Conservation (phyloP, 768 basidiomycete species). For the Kockovaella imperatae region DNA sequence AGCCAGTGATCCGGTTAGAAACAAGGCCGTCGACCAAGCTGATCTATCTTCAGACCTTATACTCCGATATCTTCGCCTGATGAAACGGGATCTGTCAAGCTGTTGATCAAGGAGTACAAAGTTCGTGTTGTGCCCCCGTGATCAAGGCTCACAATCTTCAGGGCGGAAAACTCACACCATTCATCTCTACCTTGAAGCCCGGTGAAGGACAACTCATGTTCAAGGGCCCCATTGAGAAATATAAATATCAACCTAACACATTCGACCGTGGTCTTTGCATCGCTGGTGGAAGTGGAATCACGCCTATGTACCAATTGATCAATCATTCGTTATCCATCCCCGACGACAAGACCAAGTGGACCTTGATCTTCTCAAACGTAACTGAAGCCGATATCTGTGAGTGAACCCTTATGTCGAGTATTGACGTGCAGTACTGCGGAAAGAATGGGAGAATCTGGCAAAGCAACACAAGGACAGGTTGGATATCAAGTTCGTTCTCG, state of each 20-base stretch:
- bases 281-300: conserved; percentile 87
- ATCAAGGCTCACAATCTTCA: conserved; percentile 50
- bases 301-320: conserved; percentile 52
- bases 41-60: conserved; percentile 66
- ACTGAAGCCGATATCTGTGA: conserved; percentile 81
- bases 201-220: conserved; percentile 68
- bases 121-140: conserved; percentile 20
- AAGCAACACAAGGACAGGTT: conserved; percentile 52
- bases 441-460: conserved; percentile 45
- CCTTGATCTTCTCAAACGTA: conserved; percentile 81
- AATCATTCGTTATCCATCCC: conserved; percentile 57
- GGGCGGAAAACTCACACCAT: conserved; percentile 69
- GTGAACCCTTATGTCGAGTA: background rate
- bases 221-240: conserved; percentile 87
- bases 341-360: conserved; percentile 93
- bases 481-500: conserved; percentile 76
- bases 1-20: conserved; percentile 61
- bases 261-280: conserved; percentile 74
- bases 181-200: conserved; percentile 68
- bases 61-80: conserved; percentile 81
- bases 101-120: conserved; percentile 69
- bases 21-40: background rate
- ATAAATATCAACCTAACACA: conserved; percentile 61
- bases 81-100: conserved; percentile 61
- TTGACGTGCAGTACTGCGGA: conserved; percentile 32